These are phyloP conservation scores for Plantago elongata DNA, from an alignment of 257 asterid genomes.

Conservation along the genomic window DNA sequence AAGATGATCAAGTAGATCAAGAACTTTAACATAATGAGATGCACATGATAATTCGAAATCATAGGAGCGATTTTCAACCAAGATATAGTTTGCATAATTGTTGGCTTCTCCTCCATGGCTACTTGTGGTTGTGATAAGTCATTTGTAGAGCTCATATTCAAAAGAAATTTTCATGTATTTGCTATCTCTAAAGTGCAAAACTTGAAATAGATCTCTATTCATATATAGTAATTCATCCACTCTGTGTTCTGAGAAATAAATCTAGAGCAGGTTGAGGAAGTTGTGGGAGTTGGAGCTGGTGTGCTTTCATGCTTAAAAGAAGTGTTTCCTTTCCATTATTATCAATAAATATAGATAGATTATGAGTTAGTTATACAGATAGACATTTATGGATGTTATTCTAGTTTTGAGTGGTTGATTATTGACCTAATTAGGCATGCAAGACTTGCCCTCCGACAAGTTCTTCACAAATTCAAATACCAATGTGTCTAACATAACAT, in stretches of 20 bases:
- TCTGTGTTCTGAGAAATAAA: neutral
- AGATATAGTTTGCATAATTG: neutral
- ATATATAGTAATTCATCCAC: neutral
- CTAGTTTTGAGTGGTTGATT: neutral
- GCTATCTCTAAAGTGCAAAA: neutral
- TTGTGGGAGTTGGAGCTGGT: neutral
- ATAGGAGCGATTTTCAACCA: neutral
- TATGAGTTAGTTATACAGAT: neutral
- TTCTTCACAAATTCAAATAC: too few relatives aligned
- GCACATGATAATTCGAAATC: neutral
- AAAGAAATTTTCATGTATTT: neutral
- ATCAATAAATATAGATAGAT: neutral
- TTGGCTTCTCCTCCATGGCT: neutral
- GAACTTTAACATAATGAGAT: slow-evolving; percentile 5
- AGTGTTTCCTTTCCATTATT: slow-evolving; percentile 1
- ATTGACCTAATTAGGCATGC: neutral
- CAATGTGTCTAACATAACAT: too few relatives aligned
- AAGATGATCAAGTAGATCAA: neutral
- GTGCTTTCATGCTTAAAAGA: neutral
- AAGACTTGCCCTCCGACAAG: too few relatives aligned
- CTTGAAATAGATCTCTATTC: neutral
- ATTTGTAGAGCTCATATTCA: neutral
- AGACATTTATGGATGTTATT: neutral
- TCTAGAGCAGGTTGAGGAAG: slow-evolving; percentile 4
- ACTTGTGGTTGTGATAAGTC: neutral